Evolutionary conservation across 2,329 filamentous ascomycete species (phyloP), one percentile per base, ranked within the genome.

Genomic region (Aspergillus fumigatiaffinis): DNA sequence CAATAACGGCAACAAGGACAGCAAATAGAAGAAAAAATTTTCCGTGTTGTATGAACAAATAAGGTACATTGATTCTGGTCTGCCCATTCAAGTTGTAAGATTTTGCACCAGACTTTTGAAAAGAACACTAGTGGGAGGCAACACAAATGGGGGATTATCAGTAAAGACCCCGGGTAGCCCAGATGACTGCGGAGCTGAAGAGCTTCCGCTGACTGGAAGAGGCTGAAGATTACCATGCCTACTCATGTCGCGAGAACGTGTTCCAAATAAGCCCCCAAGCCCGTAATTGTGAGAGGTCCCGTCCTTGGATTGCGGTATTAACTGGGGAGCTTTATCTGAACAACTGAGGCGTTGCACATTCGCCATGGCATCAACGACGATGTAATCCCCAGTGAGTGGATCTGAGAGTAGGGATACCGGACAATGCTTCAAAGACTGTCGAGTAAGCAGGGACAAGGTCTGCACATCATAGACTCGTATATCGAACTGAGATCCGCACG

Each of bases 341-440:
- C 67, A 70, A 28, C 68, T 65, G 49, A 75, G 60, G 42, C 69
- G 70, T 76, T 85, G 86, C 42, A 96, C 79, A 66, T 90, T 87
- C 14, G 91, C 90, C 0, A 84, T 80, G n/a, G 87, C 82, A 70
- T 96, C 91, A 5, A 96, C 74, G 9, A 88, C 77, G 42, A 94
- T 77, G 71, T 91, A 96, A 4, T 91, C 91, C 49, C 84, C 86
- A 1, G 85, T 84, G 21, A 80, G 81, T 12, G 82, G 78, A 21
- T 84, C 81, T 3, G 90, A 82, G 2, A 91, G 77, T 1, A 96
- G 74, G 12, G 87, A 85, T 23, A 88, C 84, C 10, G 91, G 83
- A 23, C 84, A 76, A 56, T 82, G 79, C 3, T 83, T 77, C 9
- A 78, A 62, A 9, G 84, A 82, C 28, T 76, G 78, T 60, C 84